Base-by-base conservation (phyloP, 2,329 filamentous ascomycete species). In the Colletotrichum liaoningense region DNA sequence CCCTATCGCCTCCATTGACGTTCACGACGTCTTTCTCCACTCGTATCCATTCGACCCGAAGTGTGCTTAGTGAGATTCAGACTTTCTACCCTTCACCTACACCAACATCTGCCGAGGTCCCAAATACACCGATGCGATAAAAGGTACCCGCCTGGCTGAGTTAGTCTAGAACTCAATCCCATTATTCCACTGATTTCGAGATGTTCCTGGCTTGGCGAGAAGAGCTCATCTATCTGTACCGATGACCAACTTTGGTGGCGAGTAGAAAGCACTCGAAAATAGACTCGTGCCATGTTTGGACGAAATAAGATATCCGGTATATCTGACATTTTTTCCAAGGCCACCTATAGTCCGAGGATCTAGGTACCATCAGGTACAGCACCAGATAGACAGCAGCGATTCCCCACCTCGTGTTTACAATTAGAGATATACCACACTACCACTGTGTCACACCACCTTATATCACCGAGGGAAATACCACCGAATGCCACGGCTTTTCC, bases 281-380 rank as follows among this genome's bases (percentile, higher is more conserved):
- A 67, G 65, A 30, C 56, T 62, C 26, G 9, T 12, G 19, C n/a
- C 11, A n/a, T 19, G 22, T 67, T 67, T 46, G 46, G 46, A 71
- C 12, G 69, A 19, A 67, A 52, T n/a, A 57, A 56, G n/a, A 62
- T 56, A 30, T 35, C 42, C 33, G 24, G 46, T 55, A 16, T 54
- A 46, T 70, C 63, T 59, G 22, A 60, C 42, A 30, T 30, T 11
- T 5, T 11, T 11, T 49, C 19, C 19, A 6, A 56, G 14, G 24
- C 24, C 42, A 52, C 16, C 35, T 22, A 30, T 5, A 14, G 12
- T 46, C 19, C 24, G 11, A 46, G 30, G 38, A 38, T 63, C 38
- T 63, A 33, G 38, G 52, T 26, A 28, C 12, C 24, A 22, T 49
- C 19, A 49, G 42, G 42, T n/a, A 49, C 19, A 49, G 7, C 56